Conservation (phyloP, 768 basidiomycete species). For the Suillus cothurnatus region DNA sequence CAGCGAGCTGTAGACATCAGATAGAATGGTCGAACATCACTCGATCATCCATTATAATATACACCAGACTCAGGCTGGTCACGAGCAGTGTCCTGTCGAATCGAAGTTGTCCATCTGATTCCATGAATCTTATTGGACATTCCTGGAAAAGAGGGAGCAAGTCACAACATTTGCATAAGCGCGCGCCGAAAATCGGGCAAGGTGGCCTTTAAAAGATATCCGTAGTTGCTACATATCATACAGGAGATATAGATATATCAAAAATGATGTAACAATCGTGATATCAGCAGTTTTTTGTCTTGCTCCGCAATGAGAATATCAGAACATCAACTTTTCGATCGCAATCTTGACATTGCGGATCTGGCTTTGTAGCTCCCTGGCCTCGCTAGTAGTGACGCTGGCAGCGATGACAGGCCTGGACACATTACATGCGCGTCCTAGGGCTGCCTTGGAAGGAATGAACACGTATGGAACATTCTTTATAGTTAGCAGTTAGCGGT, state of each 20-base stretch:
- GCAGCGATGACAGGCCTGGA: constrained; percentile 94
- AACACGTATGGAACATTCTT: constrained; percentile 75
- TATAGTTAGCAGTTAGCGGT: neutral
- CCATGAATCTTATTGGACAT: constrained; percentile 45
- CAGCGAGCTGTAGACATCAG: no score
- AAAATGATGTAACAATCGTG: neutral
- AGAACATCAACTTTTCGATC: constrained; percentile 46
- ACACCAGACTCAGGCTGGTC: no score
- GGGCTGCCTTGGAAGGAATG: constrained; percentile 91
- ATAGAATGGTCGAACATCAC: no score
- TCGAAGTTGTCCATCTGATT: neutral
- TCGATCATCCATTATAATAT: no score
- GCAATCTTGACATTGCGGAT: constrained; percentile 84
- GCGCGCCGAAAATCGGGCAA: constrained; percentile 67
- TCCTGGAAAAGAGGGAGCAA: constrained; percentile 86
- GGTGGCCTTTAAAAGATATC: constrained; percentile 86
- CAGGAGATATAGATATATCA: constrained; percentile 1
- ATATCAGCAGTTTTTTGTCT: constrained; percentile 8
- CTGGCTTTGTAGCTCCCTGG: constrained; percentile 87
- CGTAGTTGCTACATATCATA: constrained; percentile 16
- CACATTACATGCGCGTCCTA: constrained; percentile 96
- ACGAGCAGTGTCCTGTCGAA: neutral
- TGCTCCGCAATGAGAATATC: constrained; percentile 12
- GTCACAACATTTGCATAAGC: constrained; percentile 32
- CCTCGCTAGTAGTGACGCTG: constrained; percentile 96